phyloP scores from a whole-genome alignment of 106 monocot species.

The Amphibolis antarctica region DNA sequence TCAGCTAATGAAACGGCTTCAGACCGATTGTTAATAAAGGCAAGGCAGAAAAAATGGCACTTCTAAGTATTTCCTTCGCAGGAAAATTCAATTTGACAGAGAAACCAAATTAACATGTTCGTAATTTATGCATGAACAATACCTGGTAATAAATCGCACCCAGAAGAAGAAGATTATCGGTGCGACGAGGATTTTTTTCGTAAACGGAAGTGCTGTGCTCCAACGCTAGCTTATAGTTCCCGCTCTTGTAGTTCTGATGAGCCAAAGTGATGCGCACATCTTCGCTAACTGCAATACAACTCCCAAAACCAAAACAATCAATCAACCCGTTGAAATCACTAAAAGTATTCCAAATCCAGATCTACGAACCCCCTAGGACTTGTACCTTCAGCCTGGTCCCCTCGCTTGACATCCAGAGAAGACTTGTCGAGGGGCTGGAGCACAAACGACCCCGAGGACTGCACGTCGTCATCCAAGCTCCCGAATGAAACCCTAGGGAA shows the following conservation, averaged over 20 bases:
- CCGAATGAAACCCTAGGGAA: slow-evolving; percentile 11
- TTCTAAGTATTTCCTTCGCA: not conserved
- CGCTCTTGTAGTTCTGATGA: slow-evolving; percentile 76
- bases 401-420: slow-evolving; percentile 23
- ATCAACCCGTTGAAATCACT: no score
- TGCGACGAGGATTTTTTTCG: slow-evolving; percentile 57
- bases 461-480: slow-evolving; percentile 19
- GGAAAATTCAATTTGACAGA: not conserved
- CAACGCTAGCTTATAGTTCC: slow-evolving; percentile 68
- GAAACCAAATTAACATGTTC: not conserved
- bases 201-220: slow-evolving; percentile 64
- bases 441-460: slow-evolving; percentile 9
- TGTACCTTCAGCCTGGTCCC: slow-evolving; percentile 21
- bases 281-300: slow-evolving; percentile 37
- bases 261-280: slow-evolving; percentile 52
- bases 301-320: not conserved
- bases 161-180: slow-evolving; percentile 80
- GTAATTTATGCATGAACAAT: not conserved
- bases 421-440: slow-evolving; percentile 21
- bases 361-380: not conserved
- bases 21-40: not conserved
- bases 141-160: slow-evolving; percentile 96
- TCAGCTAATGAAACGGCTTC: not conserved
- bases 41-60: not conserved
- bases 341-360: not conserved